A percentile compares a stretch with the other conserved stretches of the same genome.
phyloP scores from a whole-genome alignment of 805 yeast genomes.

The Candida morakotiae region DNA sequence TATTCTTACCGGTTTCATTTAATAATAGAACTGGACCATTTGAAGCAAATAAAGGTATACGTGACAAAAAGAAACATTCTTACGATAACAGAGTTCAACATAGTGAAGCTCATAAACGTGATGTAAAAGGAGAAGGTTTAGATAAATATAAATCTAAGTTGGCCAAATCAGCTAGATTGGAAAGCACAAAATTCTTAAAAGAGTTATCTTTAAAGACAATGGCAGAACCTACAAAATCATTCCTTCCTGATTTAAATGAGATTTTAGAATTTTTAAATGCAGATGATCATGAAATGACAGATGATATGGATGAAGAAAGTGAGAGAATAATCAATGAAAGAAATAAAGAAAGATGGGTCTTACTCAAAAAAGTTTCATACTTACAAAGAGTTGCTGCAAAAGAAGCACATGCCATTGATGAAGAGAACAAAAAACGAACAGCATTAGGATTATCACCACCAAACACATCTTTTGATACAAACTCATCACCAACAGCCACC shows the following conservation, averaged over 20 bases:
- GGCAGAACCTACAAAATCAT: slow-evolving; percentile 27
- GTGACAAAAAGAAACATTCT: slow-evolving; percentile 78
- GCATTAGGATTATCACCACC: slow-evolving; percentile 22
- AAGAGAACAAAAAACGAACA: slow-evolving; percentile 32
- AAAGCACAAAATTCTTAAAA: slow-evolving; percentile 52
- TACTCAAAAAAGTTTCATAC: slow-evolving; percentile 68
- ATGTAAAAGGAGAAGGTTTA: slow-evolving; percentile 72
- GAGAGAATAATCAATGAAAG: slow-evolving; percentile 36
- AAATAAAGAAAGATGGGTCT: slow-evolving; percentile 61
- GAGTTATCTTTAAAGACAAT: slow-evolving; percentile 51
- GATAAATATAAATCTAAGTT: slow-evolving; percentile 54
- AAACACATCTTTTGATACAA: not conserved
- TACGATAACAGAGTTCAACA: slow-evolving; percentile 77
- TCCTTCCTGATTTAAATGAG: slow-evolving; percentile 56
- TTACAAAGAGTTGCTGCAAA: slow-evolving; percentile 63
- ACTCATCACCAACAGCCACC: not conserved
- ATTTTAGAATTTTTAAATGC: slow-evolving; percentile 53
- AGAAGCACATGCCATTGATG: slow-evolving; percentile 35
- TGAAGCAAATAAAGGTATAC: slow-evolving; percentile 75
- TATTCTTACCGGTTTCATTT: slow-evolving; percentile 55
- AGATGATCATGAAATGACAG: slow-evolving; percentile 35
- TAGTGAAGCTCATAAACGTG: slow-evolving; percentile 59
- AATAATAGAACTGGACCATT: slow-evolving; percentile 77
- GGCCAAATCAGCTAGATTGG: slow-evolving; percentile 47
- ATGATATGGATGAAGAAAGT: slow-evolving; percentile 34